Conservation (phyloP, 1,139 yeast genomes). For the Yamadazyma atlantica region DNA sequence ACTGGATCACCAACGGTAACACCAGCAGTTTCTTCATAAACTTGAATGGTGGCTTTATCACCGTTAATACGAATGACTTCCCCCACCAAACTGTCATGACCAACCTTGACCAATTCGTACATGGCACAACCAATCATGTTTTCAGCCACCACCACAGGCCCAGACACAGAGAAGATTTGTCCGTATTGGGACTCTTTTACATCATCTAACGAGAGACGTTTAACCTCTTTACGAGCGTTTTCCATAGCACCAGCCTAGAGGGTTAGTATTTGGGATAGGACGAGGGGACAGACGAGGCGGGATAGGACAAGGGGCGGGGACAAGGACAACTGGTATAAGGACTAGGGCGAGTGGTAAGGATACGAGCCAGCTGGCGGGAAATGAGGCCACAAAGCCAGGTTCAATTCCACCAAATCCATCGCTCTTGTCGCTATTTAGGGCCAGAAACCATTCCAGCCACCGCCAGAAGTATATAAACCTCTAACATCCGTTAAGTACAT, state of each 20-base stretch:
- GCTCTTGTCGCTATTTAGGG: too few species aligned
- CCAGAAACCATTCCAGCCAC: too few species aligned
- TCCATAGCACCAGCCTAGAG: conserved; percentile 91
- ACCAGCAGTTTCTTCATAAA: conserved; percentile 98
- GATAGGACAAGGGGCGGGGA: neutral
- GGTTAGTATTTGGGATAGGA: conserved; percentile 3
- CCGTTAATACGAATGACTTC: conserved; percentile 96
- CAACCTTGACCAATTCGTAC: conserved; percentile 97
- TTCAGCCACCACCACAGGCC: conserved; percentile 97
- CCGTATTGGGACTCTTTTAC: conserved; percentile 79
- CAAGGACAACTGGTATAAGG: neutral
- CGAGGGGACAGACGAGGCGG: neutral
- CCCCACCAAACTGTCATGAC: conserved; percentile 95
- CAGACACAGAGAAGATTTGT: conserved; percentile 88
- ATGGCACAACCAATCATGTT: conserved; percentile 99
- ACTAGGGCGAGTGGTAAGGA: too few species aligned
- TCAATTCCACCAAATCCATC: too few species aligned
- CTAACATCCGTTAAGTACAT: neutral
- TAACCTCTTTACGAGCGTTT: conserved; percentile 92
- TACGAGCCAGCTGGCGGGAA: too few species aligned
- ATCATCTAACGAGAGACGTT: conserved; percentile 81
- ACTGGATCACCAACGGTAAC: conserved; percentile 99
- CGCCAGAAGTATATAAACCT: neutral
- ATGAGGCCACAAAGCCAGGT: too few species aligned
- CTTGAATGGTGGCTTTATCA: conserved; percentile 97